Evolutionary conservation across 2,329 filamentous ascomycete species (phyloP), one percentile per base, ranked within the genome.

Genomic region (Gnomoniopsis sp.): DNA sequence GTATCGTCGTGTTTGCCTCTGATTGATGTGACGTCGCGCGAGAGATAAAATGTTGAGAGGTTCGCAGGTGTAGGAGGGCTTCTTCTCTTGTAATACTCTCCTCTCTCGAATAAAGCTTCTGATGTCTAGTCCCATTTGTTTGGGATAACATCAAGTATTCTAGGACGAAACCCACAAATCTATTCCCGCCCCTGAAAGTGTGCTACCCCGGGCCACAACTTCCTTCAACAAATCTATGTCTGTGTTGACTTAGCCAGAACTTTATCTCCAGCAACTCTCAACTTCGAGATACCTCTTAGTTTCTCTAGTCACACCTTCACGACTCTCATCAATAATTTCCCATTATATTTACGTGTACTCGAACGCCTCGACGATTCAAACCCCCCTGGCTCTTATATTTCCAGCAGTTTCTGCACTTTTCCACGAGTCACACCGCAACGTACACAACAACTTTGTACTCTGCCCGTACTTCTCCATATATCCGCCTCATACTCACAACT

Each of bases 11-110:
- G 36, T 43, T 26, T 43, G 34, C 33, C 38, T 12, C 30, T 26
- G 33, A 49, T 26, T 43, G 46, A 12, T 52, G 49, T 60, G 49
- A 41, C 59, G 59, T 59, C 44, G 49, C 15, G n/a, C 44, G 47
- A 53, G 44, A 51, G 38, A 46, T 51, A 52, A 61, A 61, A 53
- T 52, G 43, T 53, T 55, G 48, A 50, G 33, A 26, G 46, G 12
- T n/a, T 41, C 34, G 21, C 46, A 48, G 33, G 47, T 54, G 17
- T 15, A n/a, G n/a, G 17, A n/a, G 12, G 44, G 21, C 17, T 48
- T 6, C 26, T 12, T 15, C 43, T 12, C 15, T 17, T 44, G 15
- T 15, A 4, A 4, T 50, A 34, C 36, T 34, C 21, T 6, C 33
- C 43, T 26, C 49, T 49, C 8, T 49, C 22, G 49, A 50, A 21